These are phyloP conservation scores for Hebeloma cylindrosporum DNA, from an alignment of 768 basidiomycete genomes.

Conservation along the genomic window DNA sequence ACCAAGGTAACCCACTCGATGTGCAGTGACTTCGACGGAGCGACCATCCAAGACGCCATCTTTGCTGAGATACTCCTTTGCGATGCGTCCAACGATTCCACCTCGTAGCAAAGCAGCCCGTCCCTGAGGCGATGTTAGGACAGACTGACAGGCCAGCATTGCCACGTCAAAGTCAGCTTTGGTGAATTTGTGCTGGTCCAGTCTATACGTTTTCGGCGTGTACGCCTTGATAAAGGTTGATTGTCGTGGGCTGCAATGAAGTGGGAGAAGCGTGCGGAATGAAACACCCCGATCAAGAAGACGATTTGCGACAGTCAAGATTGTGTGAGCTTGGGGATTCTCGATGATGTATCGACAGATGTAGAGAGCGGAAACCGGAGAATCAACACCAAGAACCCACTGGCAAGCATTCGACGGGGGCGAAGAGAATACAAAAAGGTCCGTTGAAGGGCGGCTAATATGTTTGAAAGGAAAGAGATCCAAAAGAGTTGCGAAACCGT, in stretches of 20 bases:
- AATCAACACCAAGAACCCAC: constrained; percentile 10
- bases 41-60: constrained; percentile 12
- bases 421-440: constrained; percentile 9
- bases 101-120: constrained; percentile 15
- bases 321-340: constrained; percentile 1
- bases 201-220: not conserved
- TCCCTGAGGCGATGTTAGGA: constrained; percentile 4
- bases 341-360: constrained; percentile 4
- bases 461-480: constrained; percentile 1
- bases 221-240: not conserved
- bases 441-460: constrained; percentile 1
- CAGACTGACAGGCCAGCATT: not conserved
- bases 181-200: constrained; percentile 1
- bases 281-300: constrained; percentile 4
- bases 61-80: constrained; percentile 7
- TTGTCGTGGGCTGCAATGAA: not conserved
- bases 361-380: constrained; percentile 8
- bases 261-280: constrained; percentile 4
- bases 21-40: constrained; percentile 10
- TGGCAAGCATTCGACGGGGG: not conserved
- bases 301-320: constrained; percentile 1
- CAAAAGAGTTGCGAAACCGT: not conserved
- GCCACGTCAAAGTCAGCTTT: constrained; percentile 4
- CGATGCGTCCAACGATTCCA: constrained; percentile 14
- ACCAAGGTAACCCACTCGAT: constrained; percentile 6